phyloP scores from a whole-genome alignment of 768 basidiomycete genomes.

The Holtermannia corniformis region DNA sequence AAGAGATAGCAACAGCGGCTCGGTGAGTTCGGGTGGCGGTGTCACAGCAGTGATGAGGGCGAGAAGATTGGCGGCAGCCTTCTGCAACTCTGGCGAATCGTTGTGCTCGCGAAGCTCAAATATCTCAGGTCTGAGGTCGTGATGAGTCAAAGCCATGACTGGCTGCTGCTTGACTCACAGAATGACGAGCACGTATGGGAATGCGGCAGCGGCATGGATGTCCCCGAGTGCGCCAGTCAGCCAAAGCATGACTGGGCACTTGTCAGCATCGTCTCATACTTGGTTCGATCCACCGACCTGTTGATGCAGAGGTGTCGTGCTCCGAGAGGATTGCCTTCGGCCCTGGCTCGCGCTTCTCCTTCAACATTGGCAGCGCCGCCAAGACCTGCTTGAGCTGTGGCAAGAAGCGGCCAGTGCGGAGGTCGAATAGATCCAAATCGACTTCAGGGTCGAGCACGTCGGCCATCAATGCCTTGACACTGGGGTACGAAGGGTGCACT shows the following conservation, averaged over 20 bases:
- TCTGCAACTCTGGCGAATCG: constrained; percentile 67
- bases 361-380: constrained; percentile 57
- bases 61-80: constrained; percentile 67
- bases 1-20: constrained; percentile 59
- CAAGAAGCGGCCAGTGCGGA: constrained; percentile 57
- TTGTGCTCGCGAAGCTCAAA: constrained; percentile 83
- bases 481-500: constrained; percentile 56
- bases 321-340: constrained; percentile 77
- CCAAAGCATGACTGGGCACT: constrained; percentile 60
- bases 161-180: constrained; percentile 50
- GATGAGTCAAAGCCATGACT: constrained; percentile 5
- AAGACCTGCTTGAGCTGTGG: constrained; percentile 53
- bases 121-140: constrained; percentile 60
- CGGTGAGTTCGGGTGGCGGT: constrained; percentile 59
- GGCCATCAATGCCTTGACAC: constrained; percentile 48
- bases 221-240: constrained; percentile 68
- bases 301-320: constrained; percentile 81
- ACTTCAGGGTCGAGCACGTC: constrained; percentile 55
- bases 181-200: constrained; percentile 66
- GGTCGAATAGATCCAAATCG: constrained; percentile 65
- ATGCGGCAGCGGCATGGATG: constrained; percentile 61
- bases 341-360: constrained; percentile 66
- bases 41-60: constrained; percentile 73
- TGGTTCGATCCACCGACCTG: constrained; percentile 48
- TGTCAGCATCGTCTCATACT: constrained; percentile 4